Evolutionary conservation across 1,284 basidiomycete genomes (phyloP), one percentile per base, ranked within the genome.

Genomic region (Ustilago tritici): DNA sequence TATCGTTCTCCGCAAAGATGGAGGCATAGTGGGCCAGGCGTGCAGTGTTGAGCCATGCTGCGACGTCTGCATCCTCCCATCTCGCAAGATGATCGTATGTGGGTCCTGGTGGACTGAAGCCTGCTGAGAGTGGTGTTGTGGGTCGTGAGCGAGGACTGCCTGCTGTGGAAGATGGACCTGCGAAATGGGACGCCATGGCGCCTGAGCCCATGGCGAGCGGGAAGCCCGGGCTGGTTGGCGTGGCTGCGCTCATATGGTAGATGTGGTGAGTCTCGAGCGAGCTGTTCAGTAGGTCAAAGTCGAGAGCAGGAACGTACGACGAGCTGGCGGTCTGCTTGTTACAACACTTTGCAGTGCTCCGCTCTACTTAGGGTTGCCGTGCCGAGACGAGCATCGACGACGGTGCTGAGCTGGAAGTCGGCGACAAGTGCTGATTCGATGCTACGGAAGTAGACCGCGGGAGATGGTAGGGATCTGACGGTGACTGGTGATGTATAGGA

Each of bases 1-100:
- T 86, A 70, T 86, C 82, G 65, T 85, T 79, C 5, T 70, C 53
- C 8, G 73, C 67, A 64, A 85, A 85, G 3, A 73, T 73, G 14
- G 61, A 7, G 3, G 75, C 72, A 56, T 85, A 73, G 23, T 79
- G 75, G 1, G 64, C 76, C 15, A 85, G 70, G 8, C 83, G 70
- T 10, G 66, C 50, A 12, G 65, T 50, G 47, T 43, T 64, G 56
- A 85, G 84, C 83, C 83, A 85, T 3, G 61, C 54, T 0, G 69
- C 64, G 28, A 85, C 76, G 14, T 85, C 83, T 5, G 62, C 62
- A 49, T 77, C 75, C 3, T 73, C 63, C 75, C 75, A 77, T 43
- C 64, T 43, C 5, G 14, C 55, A 36, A 77, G 58, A 14, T 77
- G 70, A 52, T 77, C 75, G 58, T 72, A 72, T 36, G 75, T 77